Evolutionary conservation across 306 rosid species (phyloP).

Genomic region (Gillenia trifoliata): DNA sequence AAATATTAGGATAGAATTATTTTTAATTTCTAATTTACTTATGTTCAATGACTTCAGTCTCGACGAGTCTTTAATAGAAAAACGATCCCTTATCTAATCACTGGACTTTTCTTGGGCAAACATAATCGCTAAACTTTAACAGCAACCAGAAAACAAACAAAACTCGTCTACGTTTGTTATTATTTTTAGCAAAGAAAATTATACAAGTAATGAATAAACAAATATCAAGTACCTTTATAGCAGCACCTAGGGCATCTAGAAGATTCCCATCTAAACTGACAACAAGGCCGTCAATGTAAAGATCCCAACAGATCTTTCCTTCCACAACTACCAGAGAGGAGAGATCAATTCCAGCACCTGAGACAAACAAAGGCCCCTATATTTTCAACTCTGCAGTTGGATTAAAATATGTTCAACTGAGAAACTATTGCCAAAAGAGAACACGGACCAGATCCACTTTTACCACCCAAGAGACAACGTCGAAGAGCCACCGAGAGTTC

Average conservation of each 20-base stretch:
- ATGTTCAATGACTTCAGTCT: background rate
- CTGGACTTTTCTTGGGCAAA: background rate
- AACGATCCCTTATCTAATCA: background rate
- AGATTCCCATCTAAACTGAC: slow-evolving; percentile 83
- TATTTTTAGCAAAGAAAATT: background rate
- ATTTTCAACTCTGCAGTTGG: slow-evolving; percentile 2
- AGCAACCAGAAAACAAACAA: background rate
- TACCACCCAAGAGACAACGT: slow-evolving; percentile 69
- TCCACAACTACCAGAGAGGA: slow-evolving; percentile 62
- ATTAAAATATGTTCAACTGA: background rate
- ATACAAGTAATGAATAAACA: background rate
- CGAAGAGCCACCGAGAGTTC: slow-evolving; percentile 71
- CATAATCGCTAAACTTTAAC: background rate
- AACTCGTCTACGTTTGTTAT: background rate
- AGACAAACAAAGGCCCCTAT: slow-evolving; percentile 5
- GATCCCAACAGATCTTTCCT: slow-evolving; percentile 93
- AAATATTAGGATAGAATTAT: background rate
- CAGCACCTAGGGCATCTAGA: slow-evolving; percentile 82
- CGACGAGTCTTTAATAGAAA: background rate
- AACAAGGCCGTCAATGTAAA: slow-evolving; percentile 84
- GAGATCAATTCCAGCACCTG: slow-evolving; percentile 86
- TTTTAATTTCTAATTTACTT: background rate
- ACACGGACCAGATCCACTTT: slow-evolving; percentile 69
- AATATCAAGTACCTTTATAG: slow-evolving; percentile 63
- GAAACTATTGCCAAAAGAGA: background rate